Base-by-base conservation (phyloP, 2,329 filamentous ascomycete genomes). In the Fusarium citri region DNA sequence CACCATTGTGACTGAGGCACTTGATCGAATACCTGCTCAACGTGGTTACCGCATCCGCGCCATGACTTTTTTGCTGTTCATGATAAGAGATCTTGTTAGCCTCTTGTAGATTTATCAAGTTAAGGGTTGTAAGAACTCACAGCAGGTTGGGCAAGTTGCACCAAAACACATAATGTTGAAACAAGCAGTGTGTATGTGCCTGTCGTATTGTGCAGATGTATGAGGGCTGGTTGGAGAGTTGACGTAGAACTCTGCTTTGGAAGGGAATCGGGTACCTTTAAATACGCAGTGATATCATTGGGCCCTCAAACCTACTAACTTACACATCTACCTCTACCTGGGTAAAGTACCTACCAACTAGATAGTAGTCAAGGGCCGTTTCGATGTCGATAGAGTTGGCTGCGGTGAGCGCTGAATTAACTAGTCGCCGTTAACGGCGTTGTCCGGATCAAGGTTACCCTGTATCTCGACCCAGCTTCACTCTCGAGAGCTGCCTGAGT, bases 11-110 rank as follows among this genome's bases (percentile, higher is more conserved):
- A 76, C 74, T 85, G 80, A 30, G 82, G 77, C 6, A 85, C 77
- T 59, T 80, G 78, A 31, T 77, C 69, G 46, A 86, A 79, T n/a
- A 83, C 84, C 16, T 78, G 74, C 11, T 82, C 78, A 61, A 86
- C 80, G 71, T 86, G 84, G 58, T 67, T 78, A 51, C 84, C 84
- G 77, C 84, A 86, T 65, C 84, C 84, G 64, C 83, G 81, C 84
- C 84, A 86, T 26, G 83, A 75, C 70, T 82, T 80, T 75, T 84
- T 85, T 28, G 81, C 84, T 86, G 18, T 26, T 47, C 10, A 15
- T 16, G 20, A 34, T 28, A 37, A 9, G 18, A 22, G 16, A 26
- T n/a, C 31, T 34, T 47, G 25, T 58, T 26, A 54, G 30, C 43
- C 12, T 61, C 31, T 47, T 22, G 9, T 12, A 15, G 42, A 11